Evolutionary conservation across 495 filamentous ascomycete species (phyloP).

Genomic region (Usnea hakonensis): DNA sequence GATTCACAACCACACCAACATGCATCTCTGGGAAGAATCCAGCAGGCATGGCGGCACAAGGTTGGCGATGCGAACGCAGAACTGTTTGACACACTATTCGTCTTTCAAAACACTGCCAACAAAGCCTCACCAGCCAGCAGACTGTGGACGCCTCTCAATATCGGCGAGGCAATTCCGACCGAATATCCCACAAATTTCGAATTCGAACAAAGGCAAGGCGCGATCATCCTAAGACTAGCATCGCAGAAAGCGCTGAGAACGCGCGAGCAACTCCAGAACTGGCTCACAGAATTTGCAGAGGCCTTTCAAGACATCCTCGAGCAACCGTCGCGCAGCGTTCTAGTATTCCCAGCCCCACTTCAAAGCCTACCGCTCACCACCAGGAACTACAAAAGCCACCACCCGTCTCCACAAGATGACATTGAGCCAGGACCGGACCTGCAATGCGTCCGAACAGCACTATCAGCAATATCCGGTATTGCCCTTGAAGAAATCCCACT

Average conservation of each 20-base stretch:
- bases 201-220: slow-evolving; percentile 42
- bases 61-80: slow-evolving; percentile 34
- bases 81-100: slow-evolving; percentile 79
- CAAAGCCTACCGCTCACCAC: slow-evolving; percentile 23
- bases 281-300: slow-evolving; percentile 25
- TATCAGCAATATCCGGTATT: slow-evolving; percentile 57
- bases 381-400: not conserved
- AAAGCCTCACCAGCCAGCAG: slow-evolving; percentile 19
- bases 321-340: slow-evolving; percentile 26
- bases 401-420: not conserved
- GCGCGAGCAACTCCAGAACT: slow-evolving; percentile 1
- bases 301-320: slow-evolving; percentile 29
- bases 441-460: slow-evolving; percentile 52
- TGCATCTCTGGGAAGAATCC: slow-evolving; percentile 24
- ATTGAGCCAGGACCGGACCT: slow-evolving; percentile 1
- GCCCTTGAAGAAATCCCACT: slow-evolving; percentile 52
- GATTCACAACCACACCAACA: slow-evolving; percentile 26
- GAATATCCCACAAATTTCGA: slow-evolving; percentile 72
- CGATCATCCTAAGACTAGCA: slow-evolving; percentile 13
- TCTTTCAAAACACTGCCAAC: slow-evolving; percentile 56
- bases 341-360: slow-evolving; percentile 23
- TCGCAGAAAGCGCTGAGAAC: not conserved
- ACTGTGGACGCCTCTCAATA: slow-evolving; percentile 50
- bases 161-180: slow-evolving; percentile 36
- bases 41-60: slow-evolving; percentile 23